A percentile compares a stretch with the other conserved stretches of the same genome.
These are phyloP conservation scores for Atalantia buxifolia DNA, from an alignment of 345 rosid species.

Conservation along the genomic window DNA sequence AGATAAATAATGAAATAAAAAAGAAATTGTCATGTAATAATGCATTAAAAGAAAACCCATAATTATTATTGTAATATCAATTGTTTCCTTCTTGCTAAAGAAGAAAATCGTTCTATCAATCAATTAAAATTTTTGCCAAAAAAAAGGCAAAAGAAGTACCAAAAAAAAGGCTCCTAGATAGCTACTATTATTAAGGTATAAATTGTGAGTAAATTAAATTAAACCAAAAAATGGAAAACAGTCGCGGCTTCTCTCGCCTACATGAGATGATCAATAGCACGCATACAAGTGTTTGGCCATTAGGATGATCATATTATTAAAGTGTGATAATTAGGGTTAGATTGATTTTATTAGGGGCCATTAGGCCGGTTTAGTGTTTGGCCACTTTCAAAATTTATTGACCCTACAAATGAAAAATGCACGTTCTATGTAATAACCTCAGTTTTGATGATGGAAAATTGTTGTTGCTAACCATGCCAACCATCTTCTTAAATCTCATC, in stretches of 20 bases:
- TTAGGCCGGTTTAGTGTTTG: constrained; percentile 16
- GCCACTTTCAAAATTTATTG: not conserved
- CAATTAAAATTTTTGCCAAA: not conserved
- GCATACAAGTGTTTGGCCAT: no score
- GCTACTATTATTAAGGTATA: not conserved
- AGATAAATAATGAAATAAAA: no score
- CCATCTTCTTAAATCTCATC: not conserved
- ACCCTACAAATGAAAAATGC: constrained; percentile 2
- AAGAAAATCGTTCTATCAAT: not conserved
- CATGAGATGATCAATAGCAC: not conserved
- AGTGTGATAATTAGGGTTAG: constrained; percentile 11
- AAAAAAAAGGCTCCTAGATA: not conserved
- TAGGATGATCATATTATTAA: no score
- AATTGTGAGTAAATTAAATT: not conserved
- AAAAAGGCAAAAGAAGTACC: not conserved
- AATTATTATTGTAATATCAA: not conserved
- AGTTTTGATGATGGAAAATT: not conserved
- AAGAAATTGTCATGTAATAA: no score
- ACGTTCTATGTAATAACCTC: not conserved
- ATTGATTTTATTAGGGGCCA: constrained; percentile 4
- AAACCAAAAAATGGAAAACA: not conserved
- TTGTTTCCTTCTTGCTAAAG: not conserved
- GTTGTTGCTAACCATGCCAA: not conserved
- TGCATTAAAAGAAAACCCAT: not conserved
- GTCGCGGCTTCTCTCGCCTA: not conserved